Conservation (phyloP, 2,329 filamentous ascomycete genomes). For the Colletotrichum kahawae region DNA sequence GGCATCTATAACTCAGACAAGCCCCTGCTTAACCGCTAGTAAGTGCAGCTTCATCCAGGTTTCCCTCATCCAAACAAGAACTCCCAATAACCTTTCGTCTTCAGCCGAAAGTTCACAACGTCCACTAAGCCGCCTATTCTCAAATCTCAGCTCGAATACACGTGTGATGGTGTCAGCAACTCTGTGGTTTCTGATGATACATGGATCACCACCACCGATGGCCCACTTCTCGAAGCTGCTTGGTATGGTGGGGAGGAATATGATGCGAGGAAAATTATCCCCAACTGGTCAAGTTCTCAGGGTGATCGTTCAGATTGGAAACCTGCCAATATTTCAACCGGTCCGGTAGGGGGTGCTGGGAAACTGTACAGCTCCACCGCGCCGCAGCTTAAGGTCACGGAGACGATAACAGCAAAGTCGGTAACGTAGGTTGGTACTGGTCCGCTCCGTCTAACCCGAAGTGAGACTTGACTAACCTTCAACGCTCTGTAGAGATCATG, state of each 20-base stretch:
- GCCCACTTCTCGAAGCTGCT: slow-evolving; percentile 6
- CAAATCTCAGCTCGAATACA: slow-evolving; percentile 20
- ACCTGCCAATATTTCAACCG: neutral
- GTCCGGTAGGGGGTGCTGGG: neutral
- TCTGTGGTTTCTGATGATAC: neutral
- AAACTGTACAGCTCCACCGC: slow-evolving; percentile 2
- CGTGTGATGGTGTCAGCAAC: neutral
- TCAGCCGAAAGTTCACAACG: slow-evolving; percentile 9
- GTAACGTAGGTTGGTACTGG: neutral
- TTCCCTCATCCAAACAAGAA: neutral
- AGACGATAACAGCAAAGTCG: neutral
- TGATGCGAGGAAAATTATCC: slow-evolving; percentile 7
- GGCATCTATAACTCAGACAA: slow-evolving; percentile 13
- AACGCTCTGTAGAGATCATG: neutral
- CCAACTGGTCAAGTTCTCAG: neutral
- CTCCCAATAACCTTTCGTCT: accelerated
- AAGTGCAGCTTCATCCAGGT: neutral
- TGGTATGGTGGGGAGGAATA: slow-evolving; percentile 22
- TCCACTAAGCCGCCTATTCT: slow-evolving; percentile 2
- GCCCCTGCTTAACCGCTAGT: slow-evolving; percentile 11
- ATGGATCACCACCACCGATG: slow-evolving; percentile 10
- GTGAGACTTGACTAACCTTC: neutral
- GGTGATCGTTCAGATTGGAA: neutral
- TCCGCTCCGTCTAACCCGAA: accelerated
- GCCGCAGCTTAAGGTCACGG: slow-evolving; percentile 9